Evolutionary conservation across 169 alveolate species (phyloP), one percentile per base, ranked within the genome.

Genomic region (Eimeria necatrix): DNA sequence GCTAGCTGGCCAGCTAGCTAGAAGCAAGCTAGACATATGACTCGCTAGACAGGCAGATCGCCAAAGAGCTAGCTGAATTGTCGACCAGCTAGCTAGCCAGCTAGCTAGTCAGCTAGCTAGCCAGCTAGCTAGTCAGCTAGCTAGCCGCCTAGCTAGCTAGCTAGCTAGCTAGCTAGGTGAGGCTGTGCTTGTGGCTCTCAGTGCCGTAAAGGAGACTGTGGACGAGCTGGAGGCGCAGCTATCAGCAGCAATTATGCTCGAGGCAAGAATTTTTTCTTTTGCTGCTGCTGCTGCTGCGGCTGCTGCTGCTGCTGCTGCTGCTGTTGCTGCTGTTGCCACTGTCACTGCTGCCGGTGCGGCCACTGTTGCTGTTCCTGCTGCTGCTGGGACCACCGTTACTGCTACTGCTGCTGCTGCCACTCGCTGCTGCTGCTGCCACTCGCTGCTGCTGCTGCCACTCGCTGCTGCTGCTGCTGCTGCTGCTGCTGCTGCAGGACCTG

Each of bases 221-320:
- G 68, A 56, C 20, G 68, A 56, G 68, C 68, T 56, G 68, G 68
- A 56, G 68, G 68, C 68, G 20, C 68, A 56, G 68, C 68, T 56
- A 10, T 56, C 68, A 56, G 12, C 68, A 56, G 68, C 68, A 10
- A 56, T 56, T 18, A 56, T 56, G 68, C 68, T 56, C 12, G 68
- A 56, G 68, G 68, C 20, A 56, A 56, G 68, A 10, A 1, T 56
- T 18, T 14, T 10, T 56, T 56, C 4, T 56, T 56, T 18, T 56
- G 68, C 68, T 32, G 41, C 41, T 32, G 41, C 41, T 32, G 41
- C 41, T 14, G 68, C 68, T 56, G 68, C 68, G 0, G 68, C 41
- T 32, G 41, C 41, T 32, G 41, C 41, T 32, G 41, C 41, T 32
- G 41, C 41, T 32, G 41, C 41, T 56, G 68, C 22, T 56, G 12